Percentiles rank a stretch among this genome's conserved stretches.
phyloP scores from a whole-genome alignment of 257 asterid species.

The Agastache rugosa region DNA sequence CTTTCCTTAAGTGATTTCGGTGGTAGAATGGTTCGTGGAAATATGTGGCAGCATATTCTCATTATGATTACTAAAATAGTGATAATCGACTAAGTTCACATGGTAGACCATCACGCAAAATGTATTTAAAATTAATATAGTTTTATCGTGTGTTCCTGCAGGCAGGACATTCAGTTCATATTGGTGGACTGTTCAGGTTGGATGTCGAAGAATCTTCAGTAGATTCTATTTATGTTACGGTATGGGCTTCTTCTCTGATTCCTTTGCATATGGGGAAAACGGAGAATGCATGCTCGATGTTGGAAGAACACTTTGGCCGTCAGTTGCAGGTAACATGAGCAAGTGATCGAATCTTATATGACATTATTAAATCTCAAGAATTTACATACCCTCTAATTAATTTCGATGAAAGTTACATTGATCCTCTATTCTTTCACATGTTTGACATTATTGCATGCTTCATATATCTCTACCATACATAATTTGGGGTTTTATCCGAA shows the following conservation, averaged over 20 bases:
- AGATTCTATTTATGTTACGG: slow-evolving; percentile 77
- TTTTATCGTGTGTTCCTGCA: slow-evolving; percentile 43
- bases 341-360: background rate
- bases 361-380: background rate
- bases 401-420: background rate
- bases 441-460: background rate
- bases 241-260: slow-evolving; percentile 84
- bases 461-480: background rate
- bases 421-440: background rate
- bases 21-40: background rate
- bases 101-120: background rate
- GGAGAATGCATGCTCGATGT: slow-evolving; percentile 63
- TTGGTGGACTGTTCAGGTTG: slow-evolving; percentile 80
- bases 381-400: background rate
- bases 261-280: slow-evolving; percentile 93
- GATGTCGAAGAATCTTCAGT: slow-evolving; percentile 74
- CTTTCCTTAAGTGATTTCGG: background rate
- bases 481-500: background rate
- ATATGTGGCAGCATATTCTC: background rate
- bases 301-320: slow-evolving; percentile 78
- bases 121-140: slow-evolving; percentile 1
- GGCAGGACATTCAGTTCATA: slow-evolving; percentile 83
- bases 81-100: background rate
- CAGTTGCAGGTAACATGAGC: slow-evolving; percentile 66
- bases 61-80: background rate